A percentile compares a stretch with the other conserved stretches of the same genome.
Conservation (phyloP, 495 filamentous ascomycete species). For the Astrocystis sublimbata region DNA sequence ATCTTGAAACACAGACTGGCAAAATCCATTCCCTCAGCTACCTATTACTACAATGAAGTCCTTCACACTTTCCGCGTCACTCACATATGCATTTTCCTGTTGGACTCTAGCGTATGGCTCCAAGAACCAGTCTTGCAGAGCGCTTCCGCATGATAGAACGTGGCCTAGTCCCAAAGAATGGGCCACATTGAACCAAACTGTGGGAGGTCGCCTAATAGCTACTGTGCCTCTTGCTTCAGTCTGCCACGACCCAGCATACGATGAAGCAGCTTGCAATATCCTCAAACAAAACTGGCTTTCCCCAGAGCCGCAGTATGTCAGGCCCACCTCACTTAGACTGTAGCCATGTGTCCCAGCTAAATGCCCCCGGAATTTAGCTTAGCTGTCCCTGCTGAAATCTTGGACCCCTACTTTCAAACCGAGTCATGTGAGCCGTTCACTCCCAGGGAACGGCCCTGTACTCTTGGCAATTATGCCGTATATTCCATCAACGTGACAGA, state of each 20-base stretch:
- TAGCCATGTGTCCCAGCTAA: no score
- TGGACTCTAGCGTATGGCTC: no score
- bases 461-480: conserved; percentile 56
- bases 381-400: no score
- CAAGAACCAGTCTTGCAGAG: no score
- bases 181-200: conserved; percentile 40
- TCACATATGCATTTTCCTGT: no score
- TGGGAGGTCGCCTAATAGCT: conserved; percentile 40
- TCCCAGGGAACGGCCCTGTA: conserved; percentile 41
- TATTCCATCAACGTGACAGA: conserved; percentile 52
- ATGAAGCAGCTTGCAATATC: conserved; percentile 20
- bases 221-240: conserved; percentile 37
- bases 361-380: no score
- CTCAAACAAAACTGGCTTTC: conserved; percentile 10
- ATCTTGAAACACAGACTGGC: no score
- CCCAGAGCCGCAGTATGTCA: not conserved
- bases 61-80: no score
- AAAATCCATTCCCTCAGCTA: no score
- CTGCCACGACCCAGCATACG: conserved; percentile 41
- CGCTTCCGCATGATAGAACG: no score
- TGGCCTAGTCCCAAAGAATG: conserved; percentile 34
- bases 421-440: conserved; percentile 39
- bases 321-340: no score
- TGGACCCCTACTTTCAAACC: conserved; percentile 10
- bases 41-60: no score